These are phyloP conservation scores for Plasmodium vivax DNA, from an alignment of 169 alveolate genomes.

Conservation along the genomic window DNA sequence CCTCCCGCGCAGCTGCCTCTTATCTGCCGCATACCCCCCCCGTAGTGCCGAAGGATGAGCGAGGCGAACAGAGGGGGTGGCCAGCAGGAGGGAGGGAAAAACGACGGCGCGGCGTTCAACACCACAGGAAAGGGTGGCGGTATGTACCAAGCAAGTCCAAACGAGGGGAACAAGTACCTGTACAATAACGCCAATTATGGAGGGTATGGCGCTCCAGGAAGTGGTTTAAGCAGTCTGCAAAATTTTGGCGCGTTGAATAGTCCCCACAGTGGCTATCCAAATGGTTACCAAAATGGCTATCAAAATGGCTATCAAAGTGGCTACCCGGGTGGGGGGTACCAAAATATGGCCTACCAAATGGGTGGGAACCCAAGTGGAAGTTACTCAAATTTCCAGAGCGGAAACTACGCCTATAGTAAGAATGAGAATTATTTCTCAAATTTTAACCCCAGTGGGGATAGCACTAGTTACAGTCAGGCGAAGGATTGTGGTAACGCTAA, in stretches of 20 bases:
- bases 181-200: constrained; percentile 18
- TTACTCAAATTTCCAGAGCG: constrained; percentile 1
- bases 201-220: background rate
- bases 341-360: background rate
- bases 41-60: constrained; percentile 17
- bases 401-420: constrained; percentile 15
- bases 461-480: background rate
- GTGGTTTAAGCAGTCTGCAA: background rate
- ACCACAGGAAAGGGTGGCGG: background rate
- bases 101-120: background rate
- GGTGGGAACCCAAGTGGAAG: constrained; percentile 1
- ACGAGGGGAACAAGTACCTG: constrained; percentile 5
- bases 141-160: constrained; percentile 11
- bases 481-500: background rate
- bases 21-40: background rate
- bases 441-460: background rate
- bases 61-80: constrained; percentile 17
- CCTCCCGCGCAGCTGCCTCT: too few relatives aligned
- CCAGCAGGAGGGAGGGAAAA: constrained; percentile 7
- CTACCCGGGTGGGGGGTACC: too few relatives aligned
- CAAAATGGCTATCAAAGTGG: background rate
- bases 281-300: background rate
- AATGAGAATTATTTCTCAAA: constrained; percentile 29
- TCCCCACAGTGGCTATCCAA: background rate
- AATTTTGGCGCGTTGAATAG: background rate